Percentiles rank a stretch among this genome's conserved stretches.
Conservation (phyloP, 2,329 filamentous ascomycete genomes). For the Cladosporium sp. region DNA sequence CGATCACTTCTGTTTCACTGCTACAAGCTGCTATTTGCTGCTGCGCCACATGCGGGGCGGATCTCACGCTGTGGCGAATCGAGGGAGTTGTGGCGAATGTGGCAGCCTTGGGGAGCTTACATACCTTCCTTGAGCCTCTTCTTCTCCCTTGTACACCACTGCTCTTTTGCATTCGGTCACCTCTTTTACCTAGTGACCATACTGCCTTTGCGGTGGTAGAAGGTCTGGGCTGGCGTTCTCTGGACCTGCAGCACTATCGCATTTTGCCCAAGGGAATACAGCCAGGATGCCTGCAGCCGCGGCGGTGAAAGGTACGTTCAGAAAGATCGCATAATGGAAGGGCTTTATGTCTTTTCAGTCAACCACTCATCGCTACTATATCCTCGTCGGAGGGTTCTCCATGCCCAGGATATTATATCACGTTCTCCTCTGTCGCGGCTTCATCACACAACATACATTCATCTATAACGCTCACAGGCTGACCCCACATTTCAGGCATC, state of each 20-base stretch:
- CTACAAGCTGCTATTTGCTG: too few species aligned
- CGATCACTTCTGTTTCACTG: too few species aligned
- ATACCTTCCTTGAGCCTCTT: not conserved
- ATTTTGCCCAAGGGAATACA: not conserved
- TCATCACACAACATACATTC: too few species aligned
- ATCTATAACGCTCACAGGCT: not conserved
- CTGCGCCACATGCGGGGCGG: not conserved
- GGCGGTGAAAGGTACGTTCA: conserved; percentile 19
- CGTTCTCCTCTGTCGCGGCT: too few species aligned
- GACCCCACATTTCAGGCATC: conserved; percentile 44
- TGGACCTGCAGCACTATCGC: not conserved
- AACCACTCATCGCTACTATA: too few species aligned
- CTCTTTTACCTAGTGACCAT: not conserved
- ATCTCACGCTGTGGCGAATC: not conserved
- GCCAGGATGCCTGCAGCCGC: conserved; percentile 21
- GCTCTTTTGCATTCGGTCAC: not conserved
- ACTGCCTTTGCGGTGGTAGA: not conserved
- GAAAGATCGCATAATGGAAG: not conserved
- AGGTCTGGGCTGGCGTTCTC: not conserved
- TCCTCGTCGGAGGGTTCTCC: too few species aligned
- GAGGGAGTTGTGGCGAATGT: not conserved
- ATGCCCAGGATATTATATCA: too few species aligned
- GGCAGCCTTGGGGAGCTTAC: not conserved
- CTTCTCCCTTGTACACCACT: not conserved
- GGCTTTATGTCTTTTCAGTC: too few species aligned